A percentile compares a stretch with the other conserved stretches of the same genome.
phyloP scores from a whole-genome alignment of 768 basidiomycete genomes.

The Tephrocybe sp. region DNA sequence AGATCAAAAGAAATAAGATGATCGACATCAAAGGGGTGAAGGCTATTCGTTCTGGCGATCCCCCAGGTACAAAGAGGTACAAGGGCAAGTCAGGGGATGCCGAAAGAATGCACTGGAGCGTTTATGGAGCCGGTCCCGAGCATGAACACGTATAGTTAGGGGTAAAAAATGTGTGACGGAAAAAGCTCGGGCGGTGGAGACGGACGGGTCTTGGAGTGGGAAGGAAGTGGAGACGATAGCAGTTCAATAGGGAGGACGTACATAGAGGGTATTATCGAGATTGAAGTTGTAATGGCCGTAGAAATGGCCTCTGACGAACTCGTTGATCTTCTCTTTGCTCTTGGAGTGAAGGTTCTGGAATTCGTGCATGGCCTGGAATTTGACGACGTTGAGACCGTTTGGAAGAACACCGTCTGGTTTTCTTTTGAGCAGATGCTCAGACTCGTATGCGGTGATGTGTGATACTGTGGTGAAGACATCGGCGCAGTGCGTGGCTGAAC shows the following conservation, averaged over 20 bases:
- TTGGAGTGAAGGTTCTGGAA: constrained; percentile 95
- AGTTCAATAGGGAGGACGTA: constrained; percentile 33
- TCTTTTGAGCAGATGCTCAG: constrained; percentile 93
- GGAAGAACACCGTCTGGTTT: constrained; percentile 97
- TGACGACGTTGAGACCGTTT: constrained; percentile 97
- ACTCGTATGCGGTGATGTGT: constrained; percentile 97
- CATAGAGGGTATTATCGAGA: constrained; percentile 87
- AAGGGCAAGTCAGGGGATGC: background rate
- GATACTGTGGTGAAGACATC: constrained; percentile 98
- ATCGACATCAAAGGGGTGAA: no score
- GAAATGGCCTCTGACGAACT: constrained; percentile 96
- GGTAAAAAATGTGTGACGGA: background rate
- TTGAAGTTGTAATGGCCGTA: constrained; percentile 98
- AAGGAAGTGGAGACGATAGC: no score
- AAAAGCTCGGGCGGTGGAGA: background rate
- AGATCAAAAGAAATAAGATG: background rate
- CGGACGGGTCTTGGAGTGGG: background rate
- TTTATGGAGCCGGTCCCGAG: background rate
- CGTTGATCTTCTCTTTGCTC: constrained; percentile 96
- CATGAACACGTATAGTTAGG: background rate
- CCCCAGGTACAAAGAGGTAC: background rate
- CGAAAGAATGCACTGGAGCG: background rate
- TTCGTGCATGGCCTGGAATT: constrained; percentile 99
- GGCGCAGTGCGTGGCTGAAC: constrained; percentile 89
- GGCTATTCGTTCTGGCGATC: no score